phyloP scores from a whole-genome alignment of 768 basidiomycete genomes.

The Holtermannia corniformis region DNA sequence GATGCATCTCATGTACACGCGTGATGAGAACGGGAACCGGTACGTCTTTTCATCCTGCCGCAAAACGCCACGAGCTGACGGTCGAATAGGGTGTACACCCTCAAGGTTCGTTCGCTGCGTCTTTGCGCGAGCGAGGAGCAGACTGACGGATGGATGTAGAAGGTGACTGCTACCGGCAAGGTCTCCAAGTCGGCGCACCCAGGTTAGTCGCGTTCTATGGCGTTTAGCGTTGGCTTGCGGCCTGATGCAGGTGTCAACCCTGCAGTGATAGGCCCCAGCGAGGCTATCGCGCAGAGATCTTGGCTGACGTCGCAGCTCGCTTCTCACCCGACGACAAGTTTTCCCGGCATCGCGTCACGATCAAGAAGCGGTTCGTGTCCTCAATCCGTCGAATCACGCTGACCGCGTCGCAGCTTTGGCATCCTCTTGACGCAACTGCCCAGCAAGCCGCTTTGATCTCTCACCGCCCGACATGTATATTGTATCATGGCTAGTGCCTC shows the following conservation, averaged over 20 bases:
- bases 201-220: conserved; percentile 49
- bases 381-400: background rate
- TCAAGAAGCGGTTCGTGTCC: conserved; percentile 64
- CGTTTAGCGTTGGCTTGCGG: background rate
- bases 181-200: conserved; percentile 95
- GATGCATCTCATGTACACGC: conserved; percentile 94
- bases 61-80: conserved; percentile 3
- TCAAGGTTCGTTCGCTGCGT: conserved; percentile 54
- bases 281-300: background rate
- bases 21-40: conserved; percentile 39
- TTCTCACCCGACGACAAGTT: conserved; percentile 99
- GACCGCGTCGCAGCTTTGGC: conserved; percentile 46
- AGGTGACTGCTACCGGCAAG: conserved; percentile 68
- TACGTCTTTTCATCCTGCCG: conserved; percentile 43
- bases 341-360: conserved; percentile 90
- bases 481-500: background rate
- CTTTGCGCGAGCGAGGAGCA: background rate
- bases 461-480: background rate
- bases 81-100: conserved; percentile 70
- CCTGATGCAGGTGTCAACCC: background rate
- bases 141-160: conserved; percentile 48
- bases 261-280: background rate
- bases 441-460: conserved; percentile 65
- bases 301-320: conserved; percentile 54
- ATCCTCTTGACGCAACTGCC: conserved; percentile 85